A percentile compares a stretch with the other conserved stretches of the same genome.
phyloP scores from a whole-genome alignment of 768 basidiomycete genomes.

The Paxillus rubicundulus region DNA sequence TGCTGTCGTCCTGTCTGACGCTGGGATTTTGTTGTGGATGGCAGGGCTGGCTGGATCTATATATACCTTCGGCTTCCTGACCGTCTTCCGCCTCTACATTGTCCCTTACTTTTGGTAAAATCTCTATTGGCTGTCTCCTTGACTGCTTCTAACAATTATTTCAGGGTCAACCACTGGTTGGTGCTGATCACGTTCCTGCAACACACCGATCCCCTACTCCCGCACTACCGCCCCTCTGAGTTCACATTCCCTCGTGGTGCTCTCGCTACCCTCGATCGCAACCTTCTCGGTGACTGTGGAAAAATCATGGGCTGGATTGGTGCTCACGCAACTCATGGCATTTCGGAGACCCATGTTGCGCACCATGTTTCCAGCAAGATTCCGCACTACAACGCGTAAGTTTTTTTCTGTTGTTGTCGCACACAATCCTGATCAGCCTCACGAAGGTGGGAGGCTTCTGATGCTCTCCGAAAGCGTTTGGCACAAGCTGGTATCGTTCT shows the following conservation, averaged over 20 bases:
- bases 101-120: constrained; percentile 85
- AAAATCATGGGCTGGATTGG: constrained; percentile 83
- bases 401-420: neutral
- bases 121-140: neutral
- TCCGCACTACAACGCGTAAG: constrained; percentile 86
- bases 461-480: constrained; percentile 75
- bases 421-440: neutral
- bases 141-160: neutral
- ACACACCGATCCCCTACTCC: constrained; percentile 93
- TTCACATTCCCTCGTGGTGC: constrained; percentile 96
- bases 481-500: constrained; percentile 57
- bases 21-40: constrained; percentile 78
- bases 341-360: constrained; percentile 89
- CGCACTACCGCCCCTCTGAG: constrained; percentile 85
- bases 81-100: constrained; percentile 77
- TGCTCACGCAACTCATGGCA: constrained; percentile 81
- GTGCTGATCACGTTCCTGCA: constrained; percentile 97
- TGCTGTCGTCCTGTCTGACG: constrained; percentile 78
- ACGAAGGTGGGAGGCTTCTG: constrained; percentile 85
- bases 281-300: constrained; percentile 74
- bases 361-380: constrained; percentile 96
- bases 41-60: constrained; percentile 54
- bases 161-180: constrained; percentile 89
- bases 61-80: constrained; percentile 60
- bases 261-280: constrained; percentile 86